A percentile compares a stretch with the other conserved stretches of the same genome.
Evolutionary conservation across 306 rosid species (phyloP).

Genomic region (Styphnolobium japonicum): DNA sequence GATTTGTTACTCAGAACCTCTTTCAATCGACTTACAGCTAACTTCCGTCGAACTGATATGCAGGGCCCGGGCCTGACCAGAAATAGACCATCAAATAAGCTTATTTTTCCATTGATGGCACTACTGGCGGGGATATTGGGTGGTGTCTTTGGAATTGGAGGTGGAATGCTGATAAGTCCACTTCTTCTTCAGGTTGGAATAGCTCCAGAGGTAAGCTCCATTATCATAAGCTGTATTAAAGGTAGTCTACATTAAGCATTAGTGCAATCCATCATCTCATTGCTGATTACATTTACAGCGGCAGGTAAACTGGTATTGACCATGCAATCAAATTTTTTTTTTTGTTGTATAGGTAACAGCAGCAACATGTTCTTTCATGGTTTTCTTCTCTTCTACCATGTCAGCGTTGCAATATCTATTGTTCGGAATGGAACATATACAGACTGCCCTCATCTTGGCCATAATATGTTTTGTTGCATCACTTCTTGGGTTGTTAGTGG

Average conservation of each 20-base stretch:
- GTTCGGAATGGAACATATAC: slow-evolving; percentile 70
- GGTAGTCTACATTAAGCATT: not conserved
- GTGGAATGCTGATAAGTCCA: slow-evolving; percentile 94
- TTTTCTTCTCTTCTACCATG: slow-evolving; percentile 86
- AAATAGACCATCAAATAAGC: slow-evolving; percentile 41
- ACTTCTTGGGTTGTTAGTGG: slow-evolving; percentile 62
- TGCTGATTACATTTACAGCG: not conserved
- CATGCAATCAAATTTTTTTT: not conserved
- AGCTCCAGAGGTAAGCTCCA: slow-evolving; percentile 60
- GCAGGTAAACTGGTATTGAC: not conserved
- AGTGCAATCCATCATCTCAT: not conserved
- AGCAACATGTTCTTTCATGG: slow-evolving; percentile 94
- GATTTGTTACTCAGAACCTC: not conserved
- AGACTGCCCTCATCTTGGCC: slow-evolving; percentile 53
- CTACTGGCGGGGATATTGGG: slow-evolving; percentile 73
- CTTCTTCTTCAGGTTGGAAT: slow-evolving; percentile 85
- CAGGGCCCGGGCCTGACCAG: slow-evolving; percentile 34
- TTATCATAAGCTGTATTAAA: not conserved
- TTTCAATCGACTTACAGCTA: not conserved
- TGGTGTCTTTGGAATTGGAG: slow-evolving; percentile 91
- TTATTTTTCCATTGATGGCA: slow-evolving; percentile 75
- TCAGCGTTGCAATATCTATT: slow-evolving; percentile 72
- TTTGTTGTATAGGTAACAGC: slow-evolving; percentile 57
- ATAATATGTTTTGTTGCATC: slow-evolving; percentile 68
- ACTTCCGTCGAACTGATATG: not conserved